Percentiles rank a stretch among this genome's conserved stretches.
phyloP scores from a whole-genome alignment of 306 rosid genomes.

The Castanea sativa region DNA sequence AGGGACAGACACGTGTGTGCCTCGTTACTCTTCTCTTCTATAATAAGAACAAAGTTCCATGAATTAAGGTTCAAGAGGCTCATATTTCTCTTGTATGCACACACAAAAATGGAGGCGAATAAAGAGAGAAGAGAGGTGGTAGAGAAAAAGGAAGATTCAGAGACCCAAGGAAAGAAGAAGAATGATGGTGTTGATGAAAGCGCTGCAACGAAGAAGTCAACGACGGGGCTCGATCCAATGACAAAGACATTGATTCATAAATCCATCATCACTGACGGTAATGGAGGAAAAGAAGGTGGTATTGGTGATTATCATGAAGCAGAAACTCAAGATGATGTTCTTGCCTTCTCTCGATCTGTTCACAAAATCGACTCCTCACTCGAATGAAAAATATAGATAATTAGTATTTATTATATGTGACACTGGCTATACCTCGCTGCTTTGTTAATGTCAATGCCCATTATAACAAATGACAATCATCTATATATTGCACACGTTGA shows the following conservation, averaged over 20 bases:
- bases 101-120: slow-evolving; percentile 40
- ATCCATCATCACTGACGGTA: background rate
- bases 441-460: too few species aligned
- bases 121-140: slow-evolving; percentile 34
- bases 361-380: slow-evolving; percentile 30
- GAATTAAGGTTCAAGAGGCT: background rate
- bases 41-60: background rate
- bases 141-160: slow-evolving; percentile 7
- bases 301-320: background rate
- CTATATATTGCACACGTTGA: too few species aligned
- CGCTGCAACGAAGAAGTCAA: too few species aligned
- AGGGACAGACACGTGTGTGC: background rate
- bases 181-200: background rate
- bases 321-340: slow-evolving; percentile 34
- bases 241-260: slow-evolving; percentile 35
- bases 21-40: background rate
- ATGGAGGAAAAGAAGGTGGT: background rate
- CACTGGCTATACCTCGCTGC: too few species aligned
- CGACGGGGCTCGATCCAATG: slow-evolving; percentile 11
- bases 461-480: too few species aligned
- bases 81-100: background rate
- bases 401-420: background rate
- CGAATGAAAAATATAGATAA: background rate
- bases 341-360: slow-evolving; percentile 49
- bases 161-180: background rate